Base-by-base conservation (phyloP, 371 early-diverging fungal genomes). In the Lichtheimia hyalospora region DNA sequence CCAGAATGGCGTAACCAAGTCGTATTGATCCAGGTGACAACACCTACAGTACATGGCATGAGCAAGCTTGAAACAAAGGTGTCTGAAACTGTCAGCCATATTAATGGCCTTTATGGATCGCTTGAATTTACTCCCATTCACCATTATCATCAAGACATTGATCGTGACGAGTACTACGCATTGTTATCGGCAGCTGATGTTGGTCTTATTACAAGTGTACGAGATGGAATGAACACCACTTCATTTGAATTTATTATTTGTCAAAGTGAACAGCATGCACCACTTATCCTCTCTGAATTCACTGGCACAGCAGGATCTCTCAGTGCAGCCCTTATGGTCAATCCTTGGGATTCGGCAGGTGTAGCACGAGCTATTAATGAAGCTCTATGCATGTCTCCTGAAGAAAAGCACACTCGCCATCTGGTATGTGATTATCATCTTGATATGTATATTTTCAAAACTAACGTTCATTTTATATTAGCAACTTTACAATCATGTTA, bases 201-300 rank as follows among this genome's bases (percentile, higher is more conserved):
- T 5, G 95, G 93, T 39, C 71, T 99, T 24, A 94, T 99, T 60
- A 99, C 99, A 1, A 87, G 94, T 41, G 83, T 98, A 14, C 86
- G 98, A 21, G 99, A 99, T 75, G 99, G 99, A 48, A 99, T 99
- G 99, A 99, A 99, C 75, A 92, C 99, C 13, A 96, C 97, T 1
- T 89, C 94, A 42, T 90, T 98, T 58, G 99, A 99, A 72, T 99
- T 93, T 77, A 88, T 99, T 44, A 89, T 98, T 59, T 99, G 97
- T 74, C 98, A 99, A 70, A 90, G 93, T 64, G 92, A 93, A 50
- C 92, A 91, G 50, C 82, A 89, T 59, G 95, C 94, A 0, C 91
- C 96, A 7, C 81, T 99, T 52, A 94, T 99, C 25, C 77, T 99
- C 49, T 93, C 94, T 59, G 98, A 99, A 74, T 97, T 98, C 79